Evolutionary conservation across 352 stramenopile species (phyloP).

Genomic region (Phytophthora pistaciae): DNA sequence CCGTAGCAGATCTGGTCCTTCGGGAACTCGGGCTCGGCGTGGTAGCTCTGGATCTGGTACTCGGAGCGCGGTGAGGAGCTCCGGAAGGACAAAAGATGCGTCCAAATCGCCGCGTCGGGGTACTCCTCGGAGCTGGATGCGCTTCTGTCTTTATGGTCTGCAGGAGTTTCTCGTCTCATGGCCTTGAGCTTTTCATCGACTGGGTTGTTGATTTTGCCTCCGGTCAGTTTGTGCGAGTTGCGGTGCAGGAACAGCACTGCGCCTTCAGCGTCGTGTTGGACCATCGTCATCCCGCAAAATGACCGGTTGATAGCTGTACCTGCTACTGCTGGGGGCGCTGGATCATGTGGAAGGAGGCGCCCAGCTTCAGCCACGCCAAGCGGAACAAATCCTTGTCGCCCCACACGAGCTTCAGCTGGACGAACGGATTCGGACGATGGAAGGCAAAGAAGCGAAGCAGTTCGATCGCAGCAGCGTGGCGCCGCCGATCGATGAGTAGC

Average conservation of each 20-base stretch:
- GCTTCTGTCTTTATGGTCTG: background rate
- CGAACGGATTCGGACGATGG: conserved; percentile 42
- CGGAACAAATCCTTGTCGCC: conserved; percentile 74
- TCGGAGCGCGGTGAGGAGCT: conserved; percentile 41
- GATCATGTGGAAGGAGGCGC: conserved; percentile 53
- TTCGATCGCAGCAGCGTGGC: conserved; percentile 37
- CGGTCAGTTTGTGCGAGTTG: conserved; percentile 60
- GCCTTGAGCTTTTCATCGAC: conserved; percentile 10
- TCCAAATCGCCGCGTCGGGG: conserved; percentile 68
- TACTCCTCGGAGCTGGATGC: conserved; percentile 7
- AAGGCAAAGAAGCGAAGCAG: conserved; percentile 55
- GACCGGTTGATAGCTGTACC: conserved; percentile 60
- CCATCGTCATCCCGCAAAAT: conserved; percentile 68
- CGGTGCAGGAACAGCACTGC: conserved; percentile 59
- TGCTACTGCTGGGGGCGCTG: conserved; percentile 45
- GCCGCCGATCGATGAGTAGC: conserved; percentile 54
- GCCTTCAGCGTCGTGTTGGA: conserved; percentile 45
- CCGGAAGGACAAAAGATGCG: conserved; percentile 69
- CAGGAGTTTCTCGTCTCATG: background rate
- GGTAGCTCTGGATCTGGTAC: conserved; percentile 64
- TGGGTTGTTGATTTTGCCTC: conserved; percentile 13
- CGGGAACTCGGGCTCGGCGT: conserved; percentile 43
- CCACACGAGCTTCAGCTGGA: conserved; percentile 46
- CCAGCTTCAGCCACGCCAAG: conserved; percentile 60
- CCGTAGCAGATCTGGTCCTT: conserved; percentile 64